phyloP scores from a whole-genome alignment of 495 filamentous ascomycete genomes.

The Melanomma pulvis-pyrius region DNA sequence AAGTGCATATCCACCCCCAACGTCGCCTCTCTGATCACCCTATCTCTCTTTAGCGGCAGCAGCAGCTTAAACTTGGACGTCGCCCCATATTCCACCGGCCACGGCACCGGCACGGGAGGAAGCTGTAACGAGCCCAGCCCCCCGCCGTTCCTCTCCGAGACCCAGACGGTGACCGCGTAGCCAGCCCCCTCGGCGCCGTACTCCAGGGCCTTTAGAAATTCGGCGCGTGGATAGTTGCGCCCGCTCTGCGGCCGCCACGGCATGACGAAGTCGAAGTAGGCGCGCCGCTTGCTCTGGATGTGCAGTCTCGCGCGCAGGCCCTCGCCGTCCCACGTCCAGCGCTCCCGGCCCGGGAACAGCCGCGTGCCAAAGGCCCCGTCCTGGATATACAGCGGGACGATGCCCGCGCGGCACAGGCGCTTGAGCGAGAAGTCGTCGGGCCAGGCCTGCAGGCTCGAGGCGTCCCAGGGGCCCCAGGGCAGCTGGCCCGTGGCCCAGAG shows the following conservation, averaged over 20 bases:
- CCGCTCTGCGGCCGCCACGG: not conserved
- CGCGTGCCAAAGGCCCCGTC: not conserved
- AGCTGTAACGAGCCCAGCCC: too few relatives aligned
- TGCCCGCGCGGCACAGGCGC: not conserved
- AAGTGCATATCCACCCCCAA: not conserved
- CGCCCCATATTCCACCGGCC: constrained; percentile 11
- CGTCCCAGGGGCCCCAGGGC: not conserved
- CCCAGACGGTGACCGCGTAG: not conserved
- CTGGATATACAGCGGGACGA: not conserved
- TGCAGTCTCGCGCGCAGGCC: not conserved
- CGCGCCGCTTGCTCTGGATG: constrained; percentile 15
- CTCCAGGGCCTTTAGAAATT: not conserved
- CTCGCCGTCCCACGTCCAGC: not conserved
- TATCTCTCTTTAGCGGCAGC: constrained; percentile 15
- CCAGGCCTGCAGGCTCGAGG: not conserved
- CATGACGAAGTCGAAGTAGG: constrained; percentile 12
- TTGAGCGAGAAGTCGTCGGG: not conserved
- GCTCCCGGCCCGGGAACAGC: not conserved
- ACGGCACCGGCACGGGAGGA: too few relatives aligned
- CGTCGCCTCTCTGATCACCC: not conserved
- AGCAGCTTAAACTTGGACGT: not conserved
- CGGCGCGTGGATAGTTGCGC: not conserved
- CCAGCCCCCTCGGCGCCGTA: not conserved
- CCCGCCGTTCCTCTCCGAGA: not conserved
- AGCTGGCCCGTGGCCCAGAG: not conserved